phyloP scores from a whole-genome alignment of 1,139 yeast genomes.

The Saccharomycopsis phalli region DNA sequence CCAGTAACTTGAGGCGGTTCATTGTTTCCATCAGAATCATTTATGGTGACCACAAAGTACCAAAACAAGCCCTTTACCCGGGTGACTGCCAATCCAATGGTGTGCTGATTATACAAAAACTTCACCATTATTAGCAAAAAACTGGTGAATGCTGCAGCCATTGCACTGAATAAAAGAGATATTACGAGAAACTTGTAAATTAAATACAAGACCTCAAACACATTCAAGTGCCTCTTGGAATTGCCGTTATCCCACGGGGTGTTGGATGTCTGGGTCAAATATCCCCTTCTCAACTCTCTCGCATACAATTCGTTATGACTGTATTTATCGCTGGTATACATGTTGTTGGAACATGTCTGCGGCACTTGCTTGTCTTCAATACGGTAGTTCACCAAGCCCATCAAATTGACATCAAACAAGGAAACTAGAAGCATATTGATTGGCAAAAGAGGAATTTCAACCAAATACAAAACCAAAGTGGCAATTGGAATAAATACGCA shows the following conservation, averaged over 20 bases:
- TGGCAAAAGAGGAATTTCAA: slow-evolving; percentile 13
- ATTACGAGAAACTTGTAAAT: slow-evolving; percentile 14
- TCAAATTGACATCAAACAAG: slow-evolving; percentile 12
- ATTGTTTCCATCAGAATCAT: not conserved
- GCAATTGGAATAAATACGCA: slow-evolving; percentile 2
- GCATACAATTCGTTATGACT: slow-evolving; percentile 5
- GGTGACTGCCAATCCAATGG: not conserved
- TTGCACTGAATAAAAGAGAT: slow-evolving; percentile 7
- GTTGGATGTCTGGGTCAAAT: not conserved
- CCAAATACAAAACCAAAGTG: slow-evolving; percentile 3
- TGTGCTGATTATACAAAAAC: slow-evolving; percentile 3
- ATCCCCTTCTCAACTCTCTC: slow-evolving; percentile 6
- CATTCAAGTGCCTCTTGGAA: not conserved
- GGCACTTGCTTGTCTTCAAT: not conserved
- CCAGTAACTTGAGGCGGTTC: not conserved
- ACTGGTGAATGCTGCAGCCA: slow-evolving; percentile 6
- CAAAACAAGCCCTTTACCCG: not conserved
- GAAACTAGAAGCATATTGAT: slow-evolving; percentile 3
- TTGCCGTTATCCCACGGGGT: not conserved
- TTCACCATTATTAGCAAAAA: slow-evolving; percentile 5
- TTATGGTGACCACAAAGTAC: not conserved
- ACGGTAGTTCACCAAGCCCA: slow-evolving; percentile 9
- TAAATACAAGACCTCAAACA: slow-evolving; percentile 3
- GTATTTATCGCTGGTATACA: slow-evolving; percentile 1
- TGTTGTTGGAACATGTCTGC: slow-evolving; percentile 5